phyloP scores from a whole-genome alignment of 768 basidiomycete genomes.

The Chalciporus piperatus region DNA sequence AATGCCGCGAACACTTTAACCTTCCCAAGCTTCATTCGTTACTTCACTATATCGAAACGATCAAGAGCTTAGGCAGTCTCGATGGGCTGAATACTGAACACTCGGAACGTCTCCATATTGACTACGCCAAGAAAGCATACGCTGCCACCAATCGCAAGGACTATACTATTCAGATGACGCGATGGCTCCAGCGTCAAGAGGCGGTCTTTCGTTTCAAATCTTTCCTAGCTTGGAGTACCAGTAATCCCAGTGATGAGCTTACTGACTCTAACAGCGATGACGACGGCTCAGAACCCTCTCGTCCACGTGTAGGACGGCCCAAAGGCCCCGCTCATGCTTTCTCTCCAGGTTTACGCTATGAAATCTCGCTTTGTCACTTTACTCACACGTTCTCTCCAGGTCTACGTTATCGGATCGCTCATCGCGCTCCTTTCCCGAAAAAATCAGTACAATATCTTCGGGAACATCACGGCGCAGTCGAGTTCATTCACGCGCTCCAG shows the following conservation, averaged over 20 bases:
- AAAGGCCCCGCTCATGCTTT: no score
- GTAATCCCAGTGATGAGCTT: background rate
- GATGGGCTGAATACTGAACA: constrained; percentile 37
- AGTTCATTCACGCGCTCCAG: background rate
- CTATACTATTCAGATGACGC: constrained; percentile 6
- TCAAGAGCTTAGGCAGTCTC: constrained; percentile 27
- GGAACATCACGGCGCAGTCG: background rate
- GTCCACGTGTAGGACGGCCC: no score
- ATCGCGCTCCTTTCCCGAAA: background rate
- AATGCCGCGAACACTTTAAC: constrained; percentile 31
- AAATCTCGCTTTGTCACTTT: no score
- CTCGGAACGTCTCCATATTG: constrained; percentile 37
- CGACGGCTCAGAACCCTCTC: no score
- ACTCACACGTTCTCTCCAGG: no score
- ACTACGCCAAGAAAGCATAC: constrained; percentile 37
- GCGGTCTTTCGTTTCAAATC: constrained; percentile 22
- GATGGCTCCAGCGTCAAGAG: constrained; percentile 5
- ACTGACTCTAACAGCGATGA: no score
- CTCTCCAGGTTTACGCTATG: no score
- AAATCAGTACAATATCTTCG: no score
- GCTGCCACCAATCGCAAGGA: constrained; percentile 23
- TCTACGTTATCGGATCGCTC: background rate
- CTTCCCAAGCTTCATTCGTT: constrained; percentile 37
- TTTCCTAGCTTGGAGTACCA: constrained; percentile 27
- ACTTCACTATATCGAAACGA: constrained; percentile 26